Percentiles rank a stretch among this genome's conserved stretches.
Conservation (phyloP, 2,329 filamentous ascomycete genomes). For the Diaporthe sp. region DNA sequence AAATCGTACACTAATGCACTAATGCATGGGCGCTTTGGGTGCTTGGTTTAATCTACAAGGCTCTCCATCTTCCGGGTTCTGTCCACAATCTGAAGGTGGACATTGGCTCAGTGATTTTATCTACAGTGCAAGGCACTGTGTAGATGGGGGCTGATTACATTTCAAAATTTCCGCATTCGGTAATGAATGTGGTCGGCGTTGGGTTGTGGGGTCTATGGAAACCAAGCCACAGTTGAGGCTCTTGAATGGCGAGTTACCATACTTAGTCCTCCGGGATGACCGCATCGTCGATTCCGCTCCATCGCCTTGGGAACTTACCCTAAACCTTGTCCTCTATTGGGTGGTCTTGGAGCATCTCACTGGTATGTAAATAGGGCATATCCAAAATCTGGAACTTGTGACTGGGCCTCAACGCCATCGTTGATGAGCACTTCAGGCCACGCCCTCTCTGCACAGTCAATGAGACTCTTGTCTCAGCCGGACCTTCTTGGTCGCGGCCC, state of each 20-base stretch:
- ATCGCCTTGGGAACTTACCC: not conserved
- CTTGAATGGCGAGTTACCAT: conserved; percentile 2
- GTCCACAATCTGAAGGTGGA: not conserved
- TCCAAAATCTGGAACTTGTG: not conserved
- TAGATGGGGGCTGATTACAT: not conserved
- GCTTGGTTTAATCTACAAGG: not conserved
- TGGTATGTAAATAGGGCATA: too few species aligned
- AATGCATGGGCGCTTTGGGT: not conserved
- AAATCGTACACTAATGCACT: not conserved
- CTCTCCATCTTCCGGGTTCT: not conserved
- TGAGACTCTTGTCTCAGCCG: too few species aligned
- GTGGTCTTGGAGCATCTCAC: too few species aligned
- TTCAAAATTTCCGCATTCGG: not conserved
- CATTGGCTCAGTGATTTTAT: not conserved
- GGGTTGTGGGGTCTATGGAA: not conserved
- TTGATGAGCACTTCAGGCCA: not conserved
- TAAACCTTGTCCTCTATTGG: too few species aligned
- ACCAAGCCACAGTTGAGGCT: conserved; percentile 38
- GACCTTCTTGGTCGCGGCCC: not conserved
- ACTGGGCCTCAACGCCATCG: not conserved
- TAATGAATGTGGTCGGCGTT: not conserved
- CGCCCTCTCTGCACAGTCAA: too few species aligned
- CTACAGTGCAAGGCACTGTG: not conserved
- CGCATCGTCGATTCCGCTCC: conserved; percentile 25
- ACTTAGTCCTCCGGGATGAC: conserved; percentile 29